Conservation (phyloP, 768 basidiomycete species). For the Tricholomella constricta region DNA sequence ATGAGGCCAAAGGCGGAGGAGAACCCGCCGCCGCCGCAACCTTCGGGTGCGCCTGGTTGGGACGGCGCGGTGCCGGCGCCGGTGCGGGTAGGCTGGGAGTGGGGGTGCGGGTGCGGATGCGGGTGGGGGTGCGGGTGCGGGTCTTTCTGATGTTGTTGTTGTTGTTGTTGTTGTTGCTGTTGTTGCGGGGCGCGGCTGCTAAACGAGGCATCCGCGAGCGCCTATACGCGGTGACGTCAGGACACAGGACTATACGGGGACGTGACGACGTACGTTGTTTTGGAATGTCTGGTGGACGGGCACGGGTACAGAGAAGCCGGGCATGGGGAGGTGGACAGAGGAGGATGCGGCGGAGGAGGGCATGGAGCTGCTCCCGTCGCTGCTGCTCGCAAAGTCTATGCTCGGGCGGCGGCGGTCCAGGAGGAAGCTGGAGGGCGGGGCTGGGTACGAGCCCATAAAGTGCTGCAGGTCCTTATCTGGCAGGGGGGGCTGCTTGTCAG, state of each 20-base stretch:
- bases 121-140: neutral
- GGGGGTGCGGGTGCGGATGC: constrained; percentile 4
- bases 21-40: constrained; percentile 49
- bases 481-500: too few species aligned
- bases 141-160: too few species aligned
- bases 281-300: constrained; percentile 11
- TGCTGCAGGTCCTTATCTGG: constrained; percentile 3
- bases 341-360: constrained; percentile 59
- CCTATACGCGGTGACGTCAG: neutral
- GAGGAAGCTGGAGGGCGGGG: constrained; percentile 7
- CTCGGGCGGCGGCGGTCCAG: constrained; percentile 28
- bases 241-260: neutral
- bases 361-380: constrained; percentile 44
- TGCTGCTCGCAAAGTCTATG: constrained; percentile 35
- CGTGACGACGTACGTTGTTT: neutral
- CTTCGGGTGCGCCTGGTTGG: constrained; percentile 6
- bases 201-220: neutral
- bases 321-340: constrained; percentile 49
- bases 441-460: constrained; percentile 17
- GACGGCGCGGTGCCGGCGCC: neutral
- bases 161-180: too few species aligned
- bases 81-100: neutral
- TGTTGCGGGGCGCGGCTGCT: neutral
- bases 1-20: constrained; percentile 73
- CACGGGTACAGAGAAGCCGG: too few species aligned